Evolutionary conservation across 345 rosid species (phyloP), one percentile per base, ranked within the genome.

Genomic region (Aethionema arabicum): DNA sequence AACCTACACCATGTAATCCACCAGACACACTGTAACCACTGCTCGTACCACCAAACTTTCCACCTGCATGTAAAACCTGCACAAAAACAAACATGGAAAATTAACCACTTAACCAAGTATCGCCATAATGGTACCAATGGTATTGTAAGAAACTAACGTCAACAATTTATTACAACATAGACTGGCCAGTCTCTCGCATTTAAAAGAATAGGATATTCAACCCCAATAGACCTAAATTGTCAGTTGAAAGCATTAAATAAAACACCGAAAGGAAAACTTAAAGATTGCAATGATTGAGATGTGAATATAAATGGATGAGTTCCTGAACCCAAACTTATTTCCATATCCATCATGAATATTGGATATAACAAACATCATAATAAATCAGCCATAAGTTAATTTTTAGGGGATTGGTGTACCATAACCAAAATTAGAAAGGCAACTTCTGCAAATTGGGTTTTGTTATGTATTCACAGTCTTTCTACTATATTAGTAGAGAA

Each of bases 1-100:
- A 81, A 59, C 99, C 99, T 30, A 95, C 99, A 65, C 99, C 99
- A 62, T 90, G 97, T 50, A 95, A 69, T 54, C 99, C 99, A 56
- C 99, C 99, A 64, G 99, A 95, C 33, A 95, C 96, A 67, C 78
- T 86, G 61, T 95, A 95, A 35, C 99, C 99, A 78, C 97, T 90
- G 60, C 90, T 85, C 32, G 87, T 77, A 64, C 99, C 99, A 59
- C 97, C 99, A 86, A 90, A 95, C 69, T 95, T 95, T 15, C 97
- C 97, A 47, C 97, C 97, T 58, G 97, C 99, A 61, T 95, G 99
- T 77, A 95, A 75, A 67, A 90, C 80, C 99, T 95, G 84, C 74
- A 81, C 41, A 58, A 61, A 32, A 68, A 61, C 27, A 61, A 67
- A 8, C 38, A 59, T 38, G 43, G 35, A 53, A 51, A 16, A 15